phyloP scores from a whole-genome alignment of 805 yeast species.

The Monosporozyma solicola region DNA sequence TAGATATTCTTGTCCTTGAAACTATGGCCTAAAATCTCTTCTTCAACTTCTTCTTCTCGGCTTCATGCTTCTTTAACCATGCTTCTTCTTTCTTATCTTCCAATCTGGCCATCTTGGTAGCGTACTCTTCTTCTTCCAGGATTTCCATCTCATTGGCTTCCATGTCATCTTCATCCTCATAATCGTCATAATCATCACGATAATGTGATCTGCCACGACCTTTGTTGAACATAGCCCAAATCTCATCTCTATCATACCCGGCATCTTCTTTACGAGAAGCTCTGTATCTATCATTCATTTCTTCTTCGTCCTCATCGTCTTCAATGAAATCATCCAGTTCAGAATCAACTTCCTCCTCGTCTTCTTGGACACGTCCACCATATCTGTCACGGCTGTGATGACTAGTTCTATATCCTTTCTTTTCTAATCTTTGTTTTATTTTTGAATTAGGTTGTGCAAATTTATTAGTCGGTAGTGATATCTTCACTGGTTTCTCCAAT shows the following conservation, averaged over 20 bases:
- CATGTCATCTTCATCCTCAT: conserved; percentile 59
- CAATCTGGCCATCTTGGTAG: conserved; percentile 55
- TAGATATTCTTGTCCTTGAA: too few species aligned
- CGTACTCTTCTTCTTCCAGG: conserved; percentile 67
- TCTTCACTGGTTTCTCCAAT: conserved; percentile 5
- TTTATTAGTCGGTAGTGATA: conserved; percentile 14
- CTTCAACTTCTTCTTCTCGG: conserved; percentile 35
- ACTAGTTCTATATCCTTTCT: conserved; percentile 18
- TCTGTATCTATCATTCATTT: conserved; percentile 32
- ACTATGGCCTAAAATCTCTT: neutral
- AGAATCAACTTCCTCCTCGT: conserved; percentile 9
- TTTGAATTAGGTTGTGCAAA: conserved; percentile 51
- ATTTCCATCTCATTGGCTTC: conserved; percentile 92
- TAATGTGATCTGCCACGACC: conserved; percentile 46
- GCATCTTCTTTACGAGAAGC: conserved; percentile 11
- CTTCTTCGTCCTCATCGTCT: conserved; percentile 40
- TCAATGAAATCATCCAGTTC: conserved; percentile 24
- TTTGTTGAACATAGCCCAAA: conserved; percentile 75
- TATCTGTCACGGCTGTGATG: neutral
- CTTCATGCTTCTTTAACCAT: conserved; percentile 42
- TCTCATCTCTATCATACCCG: conserved; percentile 75
- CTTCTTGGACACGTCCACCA: neutral
- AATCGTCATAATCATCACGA: conserved; percentile 27
- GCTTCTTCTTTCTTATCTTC: conserved; percentile 72
- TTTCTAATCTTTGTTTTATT: conserved; percentile 39